phyloP scores from a whole-genome alignment of 1,284 basidiomycete species.

The Ceratobasidium papillatum region DNA sequence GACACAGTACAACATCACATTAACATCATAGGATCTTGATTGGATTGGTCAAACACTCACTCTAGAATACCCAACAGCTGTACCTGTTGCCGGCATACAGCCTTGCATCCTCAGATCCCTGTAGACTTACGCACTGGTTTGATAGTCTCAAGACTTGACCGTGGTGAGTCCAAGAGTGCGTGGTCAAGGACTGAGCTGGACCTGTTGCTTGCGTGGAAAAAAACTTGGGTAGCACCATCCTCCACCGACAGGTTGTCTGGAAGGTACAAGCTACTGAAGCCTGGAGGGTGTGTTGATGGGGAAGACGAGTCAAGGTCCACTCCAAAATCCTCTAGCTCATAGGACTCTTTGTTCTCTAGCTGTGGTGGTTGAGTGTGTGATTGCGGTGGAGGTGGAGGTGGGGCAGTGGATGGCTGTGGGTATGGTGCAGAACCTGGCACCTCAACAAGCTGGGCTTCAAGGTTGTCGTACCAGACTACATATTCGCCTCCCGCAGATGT shows the following conservation, averaged over 20 bases:
- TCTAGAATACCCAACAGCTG: neutral
- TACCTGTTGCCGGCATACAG: neutral
- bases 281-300: neutral
- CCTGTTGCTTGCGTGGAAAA: neutral
- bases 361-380: too few species aligned
- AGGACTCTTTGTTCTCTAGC: too few species aligned
- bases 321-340: neutral
- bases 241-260: neutral
- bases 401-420: neutral
- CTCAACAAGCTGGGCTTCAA: neutral
- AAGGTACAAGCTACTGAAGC: neutral
- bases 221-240: neutral
- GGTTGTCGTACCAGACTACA: neutral
- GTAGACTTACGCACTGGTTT: neutral
- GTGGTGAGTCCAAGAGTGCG: neutral
- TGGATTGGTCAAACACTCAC: too few species aligned
- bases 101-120: neutral
- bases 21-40: too few species aligned
- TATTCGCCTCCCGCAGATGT: neutral
- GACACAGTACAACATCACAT: too few species aligned
- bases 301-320: neutral
- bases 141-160: neutral
- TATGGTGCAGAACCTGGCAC: neutral
- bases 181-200: neutral
- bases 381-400: neutral